phyloP scores from a whole-genome alignment of 495 filamentous ascomycete species.

The Xylaria castorea region DNA sequence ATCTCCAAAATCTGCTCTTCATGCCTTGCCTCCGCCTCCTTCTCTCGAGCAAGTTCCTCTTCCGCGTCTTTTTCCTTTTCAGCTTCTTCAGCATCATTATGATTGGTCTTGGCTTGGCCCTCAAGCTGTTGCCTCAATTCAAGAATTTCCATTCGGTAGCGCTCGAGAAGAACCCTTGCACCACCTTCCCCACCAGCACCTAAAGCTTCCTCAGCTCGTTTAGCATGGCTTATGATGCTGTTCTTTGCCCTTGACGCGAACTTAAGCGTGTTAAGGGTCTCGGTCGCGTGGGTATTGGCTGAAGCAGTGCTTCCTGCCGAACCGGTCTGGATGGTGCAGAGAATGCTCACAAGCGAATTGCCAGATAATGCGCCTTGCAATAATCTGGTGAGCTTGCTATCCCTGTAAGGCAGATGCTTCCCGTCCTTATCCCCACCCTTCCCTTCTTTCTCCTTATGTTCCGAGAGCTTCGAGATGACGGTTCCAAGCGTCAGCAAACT shows the following conservation, averaged over 20 bases:
- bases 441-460: constrained; percentile 78
- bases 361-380: constrained; percentile 93
- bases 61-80: constrained; percentile 62
- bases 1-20: constrained; percentile 98
- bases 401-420: constrained; percentile 93
- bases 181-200: constrained; percentile 77
- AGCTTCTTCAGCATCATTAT: constrained; percentile 71
- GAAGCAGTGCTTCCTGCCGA: constrained; percentile 67
- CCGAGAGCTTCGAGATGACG: constrained; percentile 85
- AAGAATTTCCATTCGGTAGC: constrained; percentile 92
- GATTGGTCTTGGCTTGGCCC: constrained; percentile 64
- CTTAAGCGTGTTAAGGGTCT: constrained; percentile 95
- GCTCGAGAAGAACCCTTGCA: constrained; percentile 85
- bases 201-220: constrained; percentile 89
- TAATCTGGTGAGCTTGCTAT: constrained; percentile 94
- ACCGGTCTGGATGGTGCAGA: constrained; percentile 90
- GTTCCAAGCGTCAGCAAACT: constrained; percentile 93
- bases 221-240: constrained; percentile 96
- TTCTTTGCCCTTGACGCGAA: constrained; percentile 97
- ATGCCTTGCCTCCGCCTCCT: constrained; percentile 82
- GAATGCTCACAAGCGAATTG: constrained; percentile 92
- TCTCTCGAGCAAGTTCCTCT: constrained; percentile 76
- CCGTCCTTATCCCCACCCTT: constrained; percentile 77
- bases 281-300: constrained; percentile 73
- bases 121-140: constrained; percentile 85